A percentile compares a stretch with the other conserved stretches of the same genome.
Conservation (phyloP, 768 basidiomycete genomes). For the Leccinum rimulosum region DNA sequence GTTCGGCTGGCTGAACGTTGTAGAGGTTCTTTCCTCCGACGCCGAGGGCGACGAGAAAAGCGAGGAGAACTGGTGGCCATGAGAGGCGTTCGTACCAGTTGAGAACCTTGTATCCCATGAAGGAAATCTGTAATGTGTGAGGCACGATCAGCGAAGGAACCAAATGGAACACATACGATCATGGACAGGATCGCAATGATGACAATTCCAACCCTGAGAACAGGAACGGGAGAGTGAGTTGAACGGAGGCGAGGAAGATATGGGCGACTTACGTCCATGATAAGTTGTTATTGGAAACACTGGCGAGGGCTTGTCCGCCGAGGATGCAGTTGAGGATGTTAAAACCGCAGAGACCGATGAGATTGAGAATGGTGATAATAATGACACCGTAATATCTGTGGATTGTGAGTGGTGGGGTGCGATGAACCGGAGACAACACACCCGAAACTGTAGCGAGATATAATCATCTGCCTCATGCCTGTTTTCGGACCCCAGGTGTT, state of each 20-base stretch:
- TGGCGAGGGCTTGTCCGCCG: conserved; percentile 64
- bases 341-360: conserved; percentile 60
- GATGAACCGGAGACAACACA: conserved; percentile 36
- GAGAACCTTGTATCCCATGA: conserved; percentile 66
- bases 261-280: conserved; percentile 45
- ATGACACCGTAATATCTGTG: conserved; percentile 53
- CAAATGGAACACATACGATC: conserved; percentile 37
- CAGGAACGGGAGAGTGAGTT: conserved; percentile 11
- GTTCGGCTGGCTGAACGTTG: conserved; percentile 42
- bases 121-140: conserved; percentile 44
- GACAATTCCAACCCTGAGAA: conserved; percentile 71
- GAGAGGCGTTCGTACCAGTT: conserved; percentile 69
- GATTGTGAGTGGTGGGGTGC: background rate
- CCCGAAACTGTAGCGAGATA: conserved; percentile 62
- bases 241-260: conserved; percentile 2
- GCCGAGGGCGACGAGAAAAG: conserved; percentile 68
- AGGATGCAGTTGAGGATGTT: conserved; percentile 65
- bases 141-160: background rate
- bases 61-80: conserved; percentile 78
- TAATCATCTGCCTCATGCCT: conserved; percentile 81
- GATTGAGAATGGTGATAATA: conserved; percentile 53
- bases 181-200: conserved; percentile 71
- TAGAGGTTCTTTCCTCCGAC: conserved; percentile 70
- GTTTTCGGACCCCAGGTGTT: conserved; percentile 76
- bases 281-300: conserved; percentile 48